Base-by-base conservation (phyloP, 139 green algal genomes). In the Nannochloris sp. region DNA sequence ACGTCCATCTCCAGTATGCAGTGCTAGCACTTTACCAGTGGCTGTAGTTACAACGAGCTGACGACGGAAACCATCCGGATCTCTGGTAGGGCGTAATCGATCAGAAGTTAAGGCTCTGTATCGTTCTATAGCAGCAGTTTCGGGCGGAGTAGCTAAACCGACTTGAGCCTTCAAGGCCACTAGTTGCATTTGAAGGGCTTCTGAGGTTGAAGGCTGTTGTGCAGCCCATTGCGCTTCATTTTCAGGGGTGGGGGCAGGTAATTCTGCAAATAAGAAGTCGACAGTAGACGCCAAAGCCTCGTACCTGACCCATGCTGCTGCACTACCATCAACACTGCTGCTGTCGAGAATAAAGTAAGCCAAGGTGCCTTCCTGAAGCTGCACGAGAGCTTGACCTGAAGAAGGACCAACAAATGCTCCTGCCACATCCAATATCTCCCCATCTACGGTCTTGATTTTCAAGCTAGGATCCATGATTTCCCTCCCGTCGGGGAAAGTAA, bases 1-100 rank as follows among this genome's bases (percentile, higher is more conserved):
- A 23, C 74, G 79, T 3, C 92, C 91, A 64, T 97, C 87, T 9
- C 92, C 89, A 13, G 82, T 94, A 79, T 98, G 92, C 58, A 98
- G 68, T 6, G 82, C 85, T 9, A 83, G 59, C 23, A 95, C 53
- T 71, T 85, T 84, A 44, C 90, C 90, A 57, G 42, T n/a, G 27
- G 37, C 23, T 1, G 55, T 68, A 8, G 59, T 34, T 15, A 72
- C 71, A 23, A 77, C 25, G 25, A 69, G 31, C 64, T 73, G 64
- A 30, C 65, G 68, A 42, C 71, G 46, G 58, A 77, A 77, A 33
- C 71, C 71, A 53, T 77, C 71, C 6, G 65, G 33, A 58, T 77
- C 71, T 36, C 64, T 61, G 0, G 58, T 73, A 56, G 71, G 71
- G 0, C 71, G 39, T 44, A 77, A 56, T n/a, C 44, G 47, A 61